These are phyloP conservation scores for Cyberlindnera euphorbiae DNA, from an alignment of 805 yeast genomes.

Conservation along the genomic window DNA sequence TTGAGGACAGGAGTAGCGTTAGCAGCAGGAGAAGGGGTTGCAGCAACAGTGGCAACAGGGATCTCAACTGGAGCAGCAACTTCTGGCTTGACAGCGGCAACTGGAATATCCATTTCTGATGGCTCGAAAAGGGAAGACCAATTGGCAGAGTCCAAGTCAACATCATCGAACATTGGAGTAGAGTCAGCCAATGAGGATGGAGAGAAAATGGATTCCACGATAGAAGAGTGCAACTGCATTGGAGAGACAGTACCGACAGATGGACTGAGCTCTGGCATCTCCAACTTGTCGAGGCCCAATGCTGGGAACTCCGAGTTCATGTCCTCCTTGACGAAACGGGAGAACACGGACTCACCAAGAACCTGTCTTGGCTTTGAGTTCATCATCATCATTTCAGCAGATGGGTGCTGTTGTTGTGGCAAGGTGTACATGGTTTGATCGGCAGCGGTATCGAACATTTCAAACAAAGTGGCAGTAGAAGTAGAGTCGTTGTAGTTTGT, in stretches of 20 bases:
- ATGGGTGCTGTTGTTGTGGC: conserved; percentile 4
- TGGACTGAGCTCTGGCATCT: conserved; percentile 23
- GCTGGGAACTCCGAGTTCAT: conserved; percentile 14
- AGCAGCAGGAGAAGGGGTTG: conserved; percentile 11
- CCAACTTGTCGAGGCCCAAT: conserved; percentile 21
- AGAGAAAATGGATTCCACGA: conserved; percentile 51
- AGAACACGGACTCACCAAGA: conserved; percentile 27
- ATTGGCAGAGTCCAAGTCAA: conserved; percentile 34
- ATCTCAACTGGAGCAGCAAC: conserved; percentile 10
- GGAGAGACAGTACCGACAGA: conserved; percentile 38
- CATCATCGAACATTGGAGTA: conserved; percentile 55
- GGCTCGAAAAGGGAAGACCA: conserved; percentile 63
- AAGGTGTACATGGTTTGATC: conserved; percentile 12
- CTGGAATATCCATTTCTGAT: conserved; percentile 22
- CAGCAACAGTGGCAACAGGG: conserved; percentile 1
- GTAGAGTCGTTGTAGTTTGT: conserved; percentile 4
- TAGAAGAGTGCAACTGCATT: conserved; percentile 52
- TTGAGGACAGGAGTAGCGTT: too few relatives aligned
- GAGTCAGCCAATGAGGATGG: conserved; percentile 40
- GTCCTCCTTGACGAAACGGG: conserved; percentile 22
- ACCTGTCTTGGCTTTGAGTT: conserved; percentile 25
- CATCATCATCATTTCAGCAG: background rate
- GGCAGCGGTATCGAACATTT: conserved; percentile 23
- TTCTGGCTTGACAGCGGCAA: conserved; percentile 11
- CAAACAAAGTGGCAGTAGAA: conserved; percentile 23